Base-by-base conservation (phyloP, 768 basidiomycete species). In the Russula abietina region DNA sequence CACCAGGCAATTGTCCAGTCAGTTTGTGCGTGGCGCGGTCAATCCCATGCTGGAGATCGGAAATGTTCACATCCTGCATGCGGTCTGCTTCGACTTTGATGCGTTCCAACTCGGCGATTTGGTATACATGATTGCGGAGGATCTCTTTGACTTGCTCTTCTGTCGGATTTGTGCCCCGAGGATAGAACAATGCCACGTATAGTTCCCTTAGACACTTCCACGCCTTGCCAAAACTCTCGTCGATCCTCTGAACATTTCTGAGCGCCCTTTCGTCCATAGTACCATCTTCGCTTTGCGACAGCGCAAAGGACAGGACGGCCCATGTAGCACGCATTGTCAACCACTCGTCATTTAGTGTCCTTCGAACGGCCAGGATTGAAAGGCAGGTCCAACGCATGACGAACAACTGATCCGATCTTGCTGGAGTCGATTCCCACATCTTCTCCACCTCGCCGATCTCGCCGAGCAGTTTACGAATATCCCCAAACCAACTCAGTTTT, bases 381-480 rank as follows among this genome's bases (percentile, higher is more conserved):
- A 66, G 62, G 17, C 57, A 66, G 19, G 58, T 66, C 65, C 65
- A 66, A 36, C 61, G 57, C 14, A 50, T 36, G 4, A 52, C 22
- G 39, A 66, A 66, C 12, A 38, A 52, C 26, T 17, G 45, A 24
- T 66, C 51, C 16, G 39, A 56, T 4, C 55, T 55, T 1, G 24
- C 17, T 19, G 22, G n/a, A 8, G 45, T 22, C 60, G 28, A 46
- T 14, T 55, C 52, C 0, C 33, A 17, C 14, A 52, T 51, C 39
- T 50, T 54, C 51, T 62, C 60, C 4, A 38, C 38, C 4, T 12
- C 36, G 28, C 38, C 58, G 1, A 59, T 24, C 6, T 59, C 58
- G 24, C 58, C 28, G 16, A 59, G 38, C 28, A 52, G 14, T 16
- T 32, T 32, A 4, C 17, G 10, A 2, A 46, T 16, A n/a, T 65